Conservation (phyloP, 2,329 filamentous ascomycete genomes). For the Talaromyces marneffei region DNA sequence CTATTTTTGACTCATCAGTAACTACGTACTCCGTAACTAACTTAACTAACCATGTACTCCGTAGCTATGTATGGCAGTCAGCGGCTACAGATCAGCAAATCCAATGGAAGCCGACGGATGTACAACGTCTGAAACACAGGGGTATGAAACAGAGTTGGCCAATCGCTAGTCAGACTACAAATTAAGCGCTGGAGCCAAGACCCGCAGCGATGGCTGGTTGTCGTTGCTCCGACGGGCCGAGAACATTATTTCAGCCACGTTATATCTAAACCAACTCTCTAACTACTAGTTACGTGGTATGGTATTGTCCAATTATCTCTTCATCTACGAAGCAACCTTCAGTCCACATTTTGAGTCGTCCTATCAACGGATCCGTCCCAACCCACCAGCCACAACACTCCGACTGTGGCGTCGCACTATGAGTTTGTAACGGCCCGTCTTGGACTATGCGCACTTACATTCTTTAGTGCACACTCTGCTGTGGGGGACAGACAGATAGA, state of each 20-base stretch:
- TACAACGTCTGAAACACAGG: conserved; percentile 5
- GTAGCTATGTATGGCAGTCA: no score
- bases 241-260: background rate
- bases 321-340: background rate
- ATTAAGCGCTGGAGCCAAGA: background rate
- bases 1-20: background rate
- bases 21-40: background rate
- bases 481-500: no score
- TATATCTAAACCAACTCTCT: no score
- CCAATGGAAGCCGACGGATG: background rate
- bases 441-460: no score
- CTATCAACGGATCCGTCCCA: no score
- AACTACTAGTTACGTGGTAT: no score
- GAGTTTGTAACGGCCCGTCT: no score
- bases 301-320: background rate
- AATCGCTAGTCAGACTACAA: background rate
- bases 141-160: background rate
- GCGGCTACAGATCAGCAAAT: background rate
- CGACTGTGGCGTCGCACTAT: no score
- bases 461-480: no score
- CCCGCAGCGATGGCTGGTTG: no score
- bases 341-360: background rate
- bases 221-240: background rate
- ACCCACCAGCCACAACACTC: no score
- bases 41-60: no score